These are phyloP conservation scores for Thermochaetoides thermophila DNA, from an alignment of 495 filamentous ascomycete genomes.

Conservation along the genomic window DNA sequence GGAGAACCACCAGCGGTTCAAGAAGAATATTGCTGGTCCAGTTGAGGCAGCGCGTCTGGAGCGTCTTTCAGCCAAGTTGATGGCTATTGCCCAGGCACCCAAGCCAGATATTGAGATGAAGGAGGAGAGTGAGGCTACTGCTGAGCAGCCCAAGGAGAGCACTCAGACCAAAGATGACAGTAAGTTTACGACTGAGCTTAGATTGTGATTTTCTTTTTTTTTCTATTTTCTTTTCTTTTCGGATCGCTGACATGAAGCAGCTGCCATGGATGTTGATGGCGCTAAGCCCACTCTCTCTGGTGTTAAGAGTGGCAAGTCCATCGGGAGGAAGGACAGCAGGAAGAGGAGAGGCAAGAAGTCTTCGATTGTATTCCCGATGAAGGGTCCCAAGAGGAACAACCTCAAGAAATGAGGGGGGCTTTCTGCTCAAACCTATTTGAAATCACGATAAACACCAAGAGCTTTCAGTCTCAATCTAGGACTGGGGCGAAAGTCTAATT, in stretches of 20 bases:
- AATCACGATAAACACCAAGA: no score
- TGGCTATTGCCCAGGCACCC: slow-evolving; percentile 57
- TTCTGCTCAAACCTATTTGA: no score
- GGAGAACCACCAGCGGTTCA: slow-evolving; percentile 60
- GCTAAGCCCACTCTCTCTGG: slow-evolving; percentile 19
- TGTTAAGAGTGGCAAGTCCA: slow-evolving; percentile 18
- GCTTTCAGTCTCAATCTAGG: no score
- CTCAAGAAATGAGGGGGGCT: slow-evolving; percentile 25
- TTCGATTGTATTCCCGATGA: slow-evolving; percentile 37
- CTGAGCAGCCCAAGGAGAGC: slow-evolving; percentile 9
- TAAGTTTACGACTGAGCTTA: slow-evolving; percentile 12
- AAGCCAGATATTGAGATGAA: slow-evolving; percentile 33
- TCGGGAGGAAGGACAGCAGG: slow-evolving; percentile 21
- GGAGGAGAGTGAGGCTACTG: slow-evolving; percentile 11
- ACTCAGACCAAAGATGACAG: slow-evolving; percentile 16
- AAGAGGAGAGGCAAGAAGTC: slow-evolving; percentile 33
- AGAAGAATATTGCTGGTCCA: slow-evolving; percentile 64
- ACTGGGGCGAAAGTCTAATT: no score
- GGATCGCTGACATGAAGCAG: slow-evolving; percentile 14
- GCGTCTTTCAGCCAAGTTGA: slow-evolving; percentile 64
- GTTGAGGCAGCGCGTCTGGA: slow-evolving; percentile 58
- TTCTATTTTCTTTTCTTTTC: no score
- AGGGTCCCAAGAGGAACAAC: slow-evolving; percentile 29
- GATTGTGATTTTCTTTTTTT: not conserved
- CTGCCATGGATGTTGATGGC: slow-evolving; percentile 35